A percentile compares a stretch with the other conserved stretches of the same genome.
Evolutionary conservation across 805 yeast genomes (phyloP).

Genomic region (Monosporozyma unispora): DNA sequence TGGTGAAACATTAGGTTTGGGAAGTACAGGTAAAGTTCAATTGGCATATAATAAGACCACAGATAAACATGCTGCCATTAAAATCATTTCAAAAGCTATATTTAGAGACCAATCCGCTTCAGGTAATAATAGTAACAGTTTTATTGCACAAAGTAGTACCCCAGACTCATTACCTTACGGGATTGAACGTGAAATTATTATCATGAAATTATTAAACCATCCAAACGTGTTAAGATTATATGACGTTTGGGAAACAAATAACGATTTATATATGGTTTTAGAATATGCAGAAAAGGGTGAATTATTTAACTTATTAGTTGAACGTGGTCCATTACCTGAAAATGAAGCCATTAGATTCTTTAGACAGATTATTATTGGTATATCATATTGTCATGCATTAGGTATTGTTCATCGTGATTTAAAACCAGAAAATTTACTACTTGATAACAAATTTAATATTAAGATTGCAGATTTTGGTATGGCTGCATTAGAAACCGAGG

Average conservation of each 20-base stretch:
- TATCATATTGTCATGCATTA: conserved; percentile 74
- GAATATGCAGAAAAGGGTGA: conserved; percentile 98
- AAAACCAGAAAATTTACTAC: conserved; percentile 69
- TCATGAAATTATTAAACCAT: conserved; percentile 73
- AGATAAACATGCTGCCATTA: conserved; percentile 90
- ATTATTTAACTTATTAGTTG: conserved; percentile 82
- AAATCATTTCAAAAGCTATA: conserved; percentile 83
- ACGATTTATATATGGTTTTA: conserved; percentile 73
- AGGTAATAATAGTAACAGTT: conserved; percentile 28
- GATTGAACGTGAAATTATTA: conserved; percentile 78
- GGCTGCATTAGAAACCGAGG: conserved; percentile 91
- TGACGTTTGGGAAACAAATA: conserved; percentile 83
- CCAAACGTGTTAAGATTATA: conserved; percentile 70
- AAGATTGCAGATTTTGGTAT: conserved; percentile 98
- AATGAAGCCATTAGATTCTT: conserved; percentile 85
- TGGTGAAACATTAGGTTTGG: conserved; percentile 89
- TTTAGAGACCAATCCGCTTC: conserved; percentile 26
- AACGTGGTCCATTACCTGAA: conserved; percentile 81
- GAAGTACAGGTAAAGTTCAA: conserved; percentile 93
- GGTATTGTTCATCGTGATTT: conserved; percentile 84
- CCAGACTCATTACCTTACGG: conserved; percentile 65
- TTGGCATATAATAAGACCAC: conserved; percentile 79
- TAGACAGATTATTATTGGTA: conserved; percentile 75
- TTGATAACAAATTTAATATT: conserved; percentile 79
- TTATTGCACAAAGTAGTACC: conserved; percentile 18